Percentiles rank a stretch among this genome's conserved stretches.
Conservation (phyloP, 2,329 filamentous ascomycete species). For the Diaporthe aspalathi region DNA sequence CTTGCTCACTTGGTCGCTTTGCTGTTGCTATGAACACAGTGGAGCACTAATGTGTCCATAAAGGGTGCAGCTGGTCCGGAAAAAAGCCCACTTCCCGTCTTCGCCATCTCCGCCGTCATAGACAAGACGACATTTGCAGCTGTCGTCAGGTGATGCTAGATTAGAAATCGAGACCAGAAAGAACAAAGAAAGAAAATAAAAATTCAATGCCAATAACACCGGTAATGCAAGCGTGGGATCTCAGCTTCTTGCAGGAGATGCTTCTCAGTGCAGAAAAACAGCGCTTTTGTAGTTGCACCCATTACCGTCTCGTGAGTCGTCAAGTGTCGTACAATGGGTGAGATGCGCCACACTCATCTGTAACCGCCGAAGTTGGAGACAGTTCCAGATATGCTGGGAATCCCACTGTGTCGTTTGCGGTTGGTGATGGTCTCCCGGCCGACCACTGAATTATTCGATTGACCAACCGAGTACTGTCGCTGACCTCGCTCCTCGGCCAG, state of each 20-base stretch:
- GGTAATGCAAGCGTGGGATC: slow-evolving; percentile 26
- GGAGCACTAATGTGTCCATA: neutral
- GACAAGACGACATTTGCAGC: neutral
- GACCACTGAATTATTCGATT: slow-evolving; percentile 51
- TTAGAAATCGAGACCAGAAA: slow-evolving; percentile 15
- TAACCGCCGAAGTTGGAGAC: slow-evolving; percentile 56
- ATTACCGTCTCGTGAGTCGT: slow-evolving; percentile 15
- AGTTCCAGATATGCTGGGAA: slow-evolving; percentile 52
- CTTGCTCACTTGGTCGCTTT: neutral
- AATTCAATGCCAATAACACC: slow-evolving; percentile 24
- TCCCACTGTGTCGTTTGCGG: slow-evolving; percentile 57
- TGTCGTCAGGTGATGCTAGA: slow-evolving; percentile 1
- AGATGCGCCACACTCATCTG: slow-evolving; percentile 50
- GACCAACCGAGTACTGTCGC: slow-evolving; percentile 59
- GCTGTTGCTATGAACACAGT: neutral
- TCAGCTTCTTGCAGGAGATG: slow-evolving; percentile 30
- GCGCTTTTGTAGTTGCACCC: slow-evolving; percentile 19
- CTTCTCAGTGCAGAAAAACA: slow-evolving; percentile 34
- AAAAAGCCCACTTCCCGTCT: neutral
- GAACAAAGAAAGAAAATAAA: neutral
- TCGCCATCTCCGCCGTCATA: neutral
- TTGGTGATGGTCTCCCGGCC: slow-evolving; percentile 60
- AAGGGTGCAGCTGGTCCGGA: neutral
- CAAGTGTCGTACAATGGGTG: slow-evolving; percentile 17
- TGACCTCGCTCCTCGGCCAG: slow-evolving; percentile 55